Conservation (phyloP, 2,329 filamentous ascomycete species). For the Sarocladiaceae sp. region DNA sequence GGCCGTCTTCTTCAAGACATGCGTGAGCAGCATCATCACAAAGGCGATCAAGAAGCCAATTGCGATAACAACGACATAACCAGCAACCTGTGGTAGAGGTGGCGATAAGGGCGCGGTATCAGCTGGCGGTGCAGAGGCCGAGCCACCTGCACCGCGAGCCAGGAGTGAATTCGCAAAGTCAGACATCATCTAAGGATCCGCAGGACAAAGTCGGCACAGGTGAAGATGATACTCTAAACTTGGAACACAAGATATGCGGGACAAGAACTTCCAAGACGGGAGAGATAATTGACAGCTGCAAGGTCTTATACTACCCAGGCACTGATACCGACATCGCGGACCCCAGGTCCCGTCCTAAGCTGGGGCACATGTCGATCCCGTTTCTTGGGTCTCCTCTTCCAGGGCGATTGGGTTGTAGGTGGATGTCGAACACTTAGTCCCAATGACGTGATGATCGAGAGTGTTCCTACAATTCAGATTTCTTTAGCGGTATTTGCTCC, state of each 20-base stretch:
- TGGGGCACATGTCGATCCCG: background rate
- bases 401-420: background rate
- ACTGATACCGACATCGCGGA: background rate
- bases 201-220: too few species aligned
- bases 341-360: background rate
- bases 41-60: slow-evolving; percentile 30
- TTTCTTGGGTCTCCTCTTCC: background rate
- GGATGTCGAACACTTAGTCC: slow-evolving; percentile 7
- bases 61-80: slow-evolving; percentile 28
- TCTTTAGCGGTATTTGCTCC: background rate
- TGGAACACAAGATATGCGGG: background rate
- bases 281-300: background rate
- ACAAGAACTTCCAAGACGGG: background rate
- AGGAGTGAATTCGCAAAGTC: background rate
- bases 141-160: slow-evolving; percentile 3
- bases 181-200: too few species aligned
- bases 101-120: slow-evolving; percentile 10
- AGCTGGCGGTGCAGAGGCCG: background rate
- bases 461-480: too few species aligned
- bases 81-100: slow-evolving; percentile 22
- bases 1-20: slow-evolving; percentile 40
- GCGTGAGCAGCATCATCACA: slow-evolving; percentile 42
- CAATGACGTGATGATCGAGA: background rate
- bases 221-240: background rate
- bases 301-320: background rate